Percentiles rank a stretch among this genome's conserved stretches.
Evolutionary conservation across 2,329 filamentous ascomycete species (phyloP).

Genomic region (Leptographium lundbergii): DNA sequence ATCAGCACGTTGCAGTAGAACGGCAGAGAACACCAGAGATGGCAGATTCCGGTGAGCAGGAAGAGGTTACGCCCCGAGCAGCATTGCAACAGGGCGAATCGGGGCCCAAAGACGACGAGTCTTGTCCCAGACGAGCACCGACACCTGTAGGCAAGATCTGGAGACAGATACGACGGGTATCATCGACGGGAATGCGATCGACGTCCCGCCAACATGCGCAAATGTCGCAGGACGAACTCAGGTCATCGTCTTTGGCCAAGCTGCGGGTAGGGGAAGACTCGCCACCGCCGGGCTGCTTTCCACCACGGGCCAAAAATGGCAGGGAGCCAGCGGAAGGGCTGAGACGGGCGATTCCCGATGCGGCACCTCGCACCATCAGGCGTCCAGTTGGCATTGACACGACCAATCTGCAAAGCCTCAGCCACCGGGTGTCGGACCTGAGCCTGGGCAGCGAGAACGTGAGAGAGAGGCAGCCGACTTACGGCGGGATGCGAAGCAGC

Average conservation of each 20-base stretch:
- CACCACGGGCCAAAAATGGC: slow-evolving; percentile 1
- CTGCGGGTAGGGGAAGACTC: neutral
- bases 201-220: neutral
- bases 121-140: neutral
- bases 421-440: neutral
- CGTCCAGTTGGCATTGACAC: slow-evolving; percentile 9
- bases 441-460: slow-evolving; percentile 5
- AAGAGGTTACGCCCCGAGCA: slow-evolving; percentile 9
- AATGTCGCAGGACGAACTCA: neutral
- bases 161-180: slow-evolving; percentile 11
- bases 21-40: neutral
- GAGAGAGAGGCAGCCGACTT: neutral
- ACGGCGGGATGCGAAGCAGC: slow-evolving; percentile 3
- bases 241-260: neutral
- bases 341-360: slow-evolving; percentile 4
- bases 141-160: slow-evolving; percentile 10
- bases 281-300: slow-evolving; percentile 6
- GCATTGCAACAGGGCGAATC: neutral
- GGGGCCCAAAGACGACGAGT: neutral
- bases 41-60: neutral
- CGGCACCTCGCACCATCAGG: slow-evolving; percentile 4
- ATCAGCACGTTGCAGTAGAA: neutral
- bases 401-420: slow-evolving; percentile 10
- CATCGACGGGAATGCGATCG: neutral
- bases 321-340: neutral